Evolutionary conservation across 1,284 basidiomycete genomes (phyloP), one percentile per base, ranked within the genome.

Genomic region (Polyporus tsugae): DNA sequence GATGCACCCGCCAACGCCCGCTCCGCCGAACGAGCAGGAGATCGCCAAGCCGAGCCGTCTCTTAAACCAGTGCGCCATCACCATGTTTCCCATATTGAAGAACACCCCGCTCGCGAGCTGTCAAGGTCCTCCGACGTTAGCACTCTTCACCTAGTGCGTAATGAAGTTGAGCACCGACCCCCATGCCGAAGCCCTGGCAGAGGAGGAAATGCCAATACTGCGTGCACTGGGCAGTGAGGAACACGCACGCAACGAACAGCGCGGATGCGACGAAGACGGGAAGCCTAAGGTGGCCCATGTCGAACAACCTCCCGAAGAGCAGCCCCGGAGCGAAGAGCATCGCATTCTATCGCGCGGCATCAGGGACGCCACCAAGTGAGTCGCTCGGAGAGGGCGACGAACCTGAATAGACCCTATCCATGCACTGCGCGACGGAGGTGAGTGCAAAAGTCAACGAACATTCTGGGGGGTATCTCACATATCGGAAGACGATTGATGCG

Each of bases 41-140:
- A 83, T 73, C 0, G 85, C 85, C 0, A 81, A 63, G 7, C 79
- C 78, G 39, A 79, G 77, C 62, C 78, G 77, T 59, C 77, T 80
- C 60, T 80, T 78, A 71, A 84, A 88, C 82, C 86, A 87, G 72
- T 87, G 86, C 10, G 73, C 53, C 25, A 73, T 58, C 17, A 58
- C 35, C 55, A 58, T 58, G 36, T 38, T 58, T 22, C 35, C 35
- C 55, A 58, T 58, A 35, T 38, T 58, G 55, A 58, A 58, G 55
- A 58, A 22, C 15, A 58, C 35, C 4, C 55, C 55, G 7, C 55
- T 38, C 36, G 55, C 55, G 55, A 58, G 33, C 55, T 58, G 36
- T 4, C 4, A 10, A 38, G 22, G 15, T 11, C 5, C 55, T 6
- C 5, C 29, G 19, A 17, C 19, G 35, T 38, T 4, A 38, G 36